phyloP scores from a whole-genome alignment of 2,329 filamentous ascomycete genomes.

The Neonectria sp. region DNA sequence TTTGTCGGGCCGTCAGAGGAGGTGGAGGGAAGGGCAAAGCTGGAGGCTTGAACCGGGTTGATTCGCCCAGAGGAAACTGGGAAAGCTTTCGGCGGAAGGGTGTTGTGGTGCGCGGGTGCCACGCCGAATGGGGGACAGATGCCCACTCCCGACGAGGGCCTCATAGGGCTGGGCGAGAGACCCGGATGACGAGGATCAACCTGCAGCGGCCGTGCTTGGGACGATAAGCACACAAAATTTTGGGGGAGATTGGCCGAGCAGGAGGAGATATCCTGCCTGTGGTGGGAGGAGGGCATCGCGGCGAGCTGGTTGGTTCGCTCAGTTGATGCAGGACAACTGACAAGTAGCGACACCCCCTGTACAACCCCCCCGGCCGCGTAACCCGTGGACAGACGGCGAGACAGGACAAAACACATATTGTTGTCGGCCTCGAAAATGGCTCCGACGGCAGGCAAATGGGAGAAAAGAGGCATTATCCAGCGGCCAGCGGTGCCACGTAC shows the following conservation, averaged over 20 bases:
- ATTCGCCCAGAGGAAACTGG: not conserved
- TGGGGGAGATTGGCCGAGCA: not conserved
- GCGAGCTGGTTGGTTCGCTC: conserved; percentile 15
- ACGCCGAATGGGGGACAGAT: conserved; percentile 10
- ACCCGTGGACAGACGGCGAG: not conserved
- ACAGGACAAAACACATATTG: not conserved
- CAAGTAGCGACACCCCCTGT: not conserved
- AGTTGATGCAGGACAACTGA: conserved; percentile 5
- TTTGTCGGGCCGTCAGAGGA: conserved; percentile 23
- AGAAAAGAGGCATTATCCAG: conserved; percentile 6
- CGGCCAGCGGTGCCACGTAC: conserved; percentile 24
- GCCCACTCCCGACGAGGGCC: conserved; percentile 13
- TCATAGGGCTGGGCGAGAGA: conserved; percentile 27
- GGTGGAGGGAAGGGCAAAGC: not conserved
- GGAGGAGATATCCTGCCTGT: not conserved
- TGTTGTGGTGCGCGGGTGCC: conserved; percentile 8
- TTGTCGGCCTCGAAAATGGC: not conserved
- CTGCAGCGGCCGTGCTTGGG: conserved; percentile 26
- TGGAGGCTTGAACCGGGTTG: not conserved
- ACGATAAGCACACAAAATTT: conserved; percentile 27
- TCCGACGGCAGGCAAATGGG: not conserved
- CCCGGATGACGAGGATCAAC: conserved; percentile 15
- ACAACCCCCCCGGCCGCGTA: not conserved
- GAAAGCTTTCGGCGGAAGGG: not conserved
- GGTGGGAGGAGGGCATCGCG: conserved; percentile 1